A percentile compares a stretch with the other conserved stretches of the same genome.
Conservation (phyloP, 1,139 yeast species). For the Meyerozyma carpophila region DNA sequence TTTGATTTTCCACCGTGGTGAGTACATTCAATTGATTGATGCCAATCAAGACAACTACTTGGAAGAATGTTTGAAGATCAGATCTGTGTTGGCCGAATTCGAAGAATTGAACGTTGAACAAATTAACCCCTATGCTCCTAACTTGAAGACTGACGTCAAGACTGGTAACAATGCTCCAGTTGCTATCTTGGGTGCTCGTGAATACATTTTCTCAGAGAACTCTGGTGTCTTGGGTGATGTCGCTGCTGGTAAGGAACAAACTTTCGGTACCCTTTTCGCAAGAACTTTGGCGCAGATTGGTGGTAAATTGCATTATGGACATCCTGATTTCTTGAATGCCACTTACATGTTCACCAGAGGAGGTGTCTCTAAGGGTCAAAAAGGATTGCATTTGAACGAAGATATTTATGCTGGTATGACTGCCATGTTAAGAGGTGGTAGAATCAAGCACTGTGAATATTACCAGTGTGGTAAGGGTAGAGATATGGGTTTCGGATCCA, state of each 20-base stretch:
- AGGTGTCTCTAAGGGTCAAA: slow-evolving; percentile 98
- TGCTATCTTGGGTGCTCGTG: slow-evolving; percentile 99
- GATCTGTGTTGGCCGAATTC: slow-evolving; percentile 95
- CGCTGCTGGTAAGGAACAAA: slow-evolving; percentile 99
- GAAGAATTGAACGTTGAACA: slow-evolving; percentile 91
- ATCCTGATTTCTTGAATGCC: slow-evolving; percentile 96
- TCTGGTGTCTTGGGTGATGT: slow-evolving; percentile 99
- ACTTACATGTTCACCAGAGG: slow-evolving; percentile 97
- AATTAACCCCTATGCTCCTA: slow-evolving; percentile 73
- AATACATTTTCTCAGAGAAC: slow-evolving; percentile 97
- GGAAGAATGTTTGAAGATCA: slow-evolving; percentile 96
- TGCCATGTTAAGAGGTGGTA: slow-evolving; percentile 96
- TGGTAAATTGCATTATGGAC: slow-evolving; percentile 98
- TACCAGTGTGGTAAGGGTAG: slow-evolving; percentile 99
- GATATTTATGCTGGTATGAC: slow-evolving; percentile 99
- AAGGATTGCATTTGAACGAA: slow-evolving; percentile 96
- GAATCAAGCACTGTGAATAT: slow-evolving; percentile 98
- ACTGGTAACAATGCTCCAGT: slow-evolving; percentile 62
- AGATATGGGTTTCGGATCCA: slow-evolving; percentile 98
- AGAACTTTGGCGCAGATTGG: slow-evolving; percentile 98
- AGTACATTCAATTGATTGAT: slow-evolving; percentile 94
- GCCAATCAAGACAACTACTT: slow-evolving; percentile 98
- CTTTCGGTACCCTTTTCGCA: slow-evolving; percentile 96
- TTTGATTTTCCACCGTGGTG: slow-evolving; percentile 96
- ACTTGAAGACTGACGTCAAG: slow-evolving; percentile 38